Evolutionary conservation across 2,329 filamentous ascomycete species (phyloP), one percentile per base, ranked within the genome.

Genomic region (Lecanicillium sp.): DNA sequence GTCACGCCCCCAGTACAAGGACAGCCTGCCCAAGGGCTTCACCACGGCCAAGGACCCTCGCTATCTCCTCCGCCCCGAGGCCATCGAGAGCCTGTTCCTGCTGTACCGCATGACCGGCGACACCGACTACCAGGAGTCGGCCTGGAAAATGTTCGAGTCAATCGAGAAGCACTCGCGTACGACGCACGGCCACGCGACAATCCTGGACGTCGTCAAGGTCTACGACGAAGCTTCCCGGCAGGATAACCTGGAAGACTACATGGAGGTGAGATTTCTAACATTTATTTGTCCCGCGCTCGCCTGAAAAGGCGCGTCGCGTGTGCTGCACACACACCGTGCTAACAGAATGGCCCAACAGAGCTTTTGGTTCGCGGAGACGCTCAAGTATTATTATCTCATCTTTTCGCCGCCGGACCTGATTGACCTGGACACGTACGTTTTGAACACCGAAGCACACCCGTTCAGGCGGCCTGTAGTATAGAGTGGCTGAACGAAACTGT

Each of bases 1-100:
- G 11, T 14, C 29, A 2, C 44, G 49, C 4, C 23, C 19, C 32
- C 47, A 50, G 30, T 48, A 44, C 48, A 45, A 51, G 49, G 54
- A 17, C 33, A 52, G 39, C 38, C 49, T 84, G 8, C 73, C 75
- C 2, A 66, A 63, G 6, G 82, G 81, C 17, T 77, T 84, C 59
- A 69, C 75, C 2, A 67, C 69, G 4, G 71, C 83, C 32, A 63
- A 67, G 32, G 76, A 82, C 52, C 65, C 69, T 27, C 72, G 73
- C 49, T 87, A 86, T 58, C 75, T 85, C 15, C 70, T 87, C 29
- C 75, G 83, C 50, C 83, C 85, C n/a, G 86, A 90, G 65, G 85
- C 86, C 5, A 86, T 90, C 48, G 86, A 90, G 67, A 86, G 83
- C 17, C 79, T 90, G n/a, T 90, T 86, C 65, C 78, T 86, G 62